phyloP scores from a whole-genome alignment of 225 moss, liverwort and hornwort species.

The Ulota crispa region DNA sequence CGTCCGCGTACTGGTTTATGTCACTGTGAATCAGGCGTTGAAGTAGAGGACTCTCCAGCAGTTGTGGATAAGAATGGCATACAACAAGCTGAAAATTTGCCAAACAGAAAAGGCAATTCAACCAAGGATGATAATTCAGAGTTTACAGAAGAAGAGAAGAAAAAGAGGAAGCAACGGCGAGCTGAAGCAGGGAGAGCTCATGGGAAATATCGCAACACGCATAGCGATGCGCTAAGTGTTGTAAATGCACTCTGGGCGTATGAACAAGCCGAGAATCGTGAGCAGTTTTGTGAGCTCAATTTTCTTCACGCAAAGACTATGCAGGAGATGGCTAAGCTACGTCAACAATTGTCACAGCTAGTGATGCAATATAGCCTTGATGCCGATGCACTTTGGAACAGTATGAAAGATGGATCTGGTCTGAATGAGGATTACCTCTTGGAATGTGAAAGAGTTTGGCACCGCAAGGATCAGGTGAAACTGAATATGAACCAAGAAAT shows the following conservation, averaged over 20 bases:
- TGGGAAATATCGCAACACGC: slow-evolving; percentile 74
- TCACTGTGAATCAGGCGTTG: slow-evolving; percentile 30
- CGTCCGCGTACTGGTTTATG: neutral
- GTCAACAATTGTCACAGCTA: slow-evolving; percentile 80
- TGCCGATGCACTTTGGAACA: slow-evolving; percentile 39
- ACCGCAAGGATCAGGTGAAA: slow-evolving; percentile 40
- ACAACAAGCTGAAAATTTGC: neutral
- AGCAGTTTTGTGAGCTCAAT: slow-evolving; percentile 73
- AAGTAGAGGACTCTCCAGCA: slow-evolving; percentile 43
- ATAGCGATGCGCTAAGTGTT: slow-evolving; percentile 81
- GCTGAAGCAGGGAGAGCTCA: slow-evolving; percentile 82
- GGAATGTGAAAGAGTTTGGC: slow-evolving; percentile 69
- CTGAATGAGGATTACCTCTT: slow-evolving; percentile 57
- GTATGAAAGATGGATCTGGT: slow-evolving; percentile 17
- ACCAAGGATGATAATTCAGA: slow-evolving; percentile 41
- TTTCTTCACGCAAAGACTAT: slow-evolving; percentile 88
- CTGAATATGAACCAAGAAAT: slow-evolving; percentile 72
- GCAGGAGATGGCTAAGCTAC: slow-evolving; percentile 91
- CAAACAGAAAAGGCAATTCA: slow-evolving; percentile 13
- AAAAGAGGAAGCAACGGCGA: slow-evolving; percentile 64
- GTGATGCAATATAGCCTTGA: slow-evolving; percentile 67
- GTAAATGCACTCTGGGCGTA: slow-evolving; percentile 85
- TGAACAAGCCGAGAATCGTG: slow-evolving; percentile 70
- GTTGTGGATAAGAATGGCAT: slow-evolving; percentile 15
- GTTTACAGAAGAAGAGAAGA: slow-evolving; percentile 57